These are phyloP conservation scores for Amesomyces nigricolor DNA, from an alignment of 2,329 filamentous ascomycete genomes.

Conservation along the genomic window DNA sequence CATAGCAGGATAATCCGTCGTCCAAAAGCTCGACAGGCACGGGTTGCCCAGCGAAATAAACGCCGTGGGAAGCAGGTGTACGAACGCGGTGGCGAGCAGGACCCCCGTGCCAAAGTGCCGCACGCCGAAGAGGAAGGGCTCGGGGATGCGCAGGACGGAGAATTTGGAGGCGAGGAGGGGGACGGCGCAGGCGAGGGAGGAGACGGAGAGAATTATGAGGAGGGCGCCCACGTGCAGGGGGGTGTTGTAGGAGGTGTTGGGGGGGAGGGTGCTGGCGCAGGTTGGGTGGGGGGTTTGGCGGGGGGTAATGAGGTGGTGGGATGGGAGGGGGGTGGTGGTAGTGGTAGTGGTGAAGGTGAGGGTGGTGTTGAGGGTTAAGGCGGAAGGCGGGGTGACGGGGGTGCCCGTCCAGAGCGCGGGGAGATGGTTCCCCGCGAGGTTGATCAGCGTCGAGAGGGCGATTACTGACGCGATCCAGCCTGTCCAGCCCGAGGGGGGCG, in stretches of 20 bases:
- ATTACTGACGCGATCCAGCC: slow-evolving; percentile 40
- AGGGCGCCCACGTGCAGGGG: slow-evolving; percentile 54
- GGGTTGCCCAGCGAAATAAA: slow-evolving; percentile 62
- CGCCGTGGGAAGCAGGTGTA: slow-evolving; percentile 66
- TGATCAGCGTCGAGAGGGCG: slow-evolving; percentile 25
- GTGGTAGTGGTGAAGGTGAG: neutral
- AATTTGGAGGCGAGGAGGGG: slow-evolving; percentile 50
- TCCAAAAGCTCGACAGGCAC: slow-evolving; percentile 75
- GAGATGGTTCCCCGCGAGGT: slow-evolving; percentile 13
- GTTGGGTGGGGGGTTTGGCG: slow-evolving; percentile 16
- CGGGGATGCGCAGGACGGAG: slow-evolving; percentile 49
- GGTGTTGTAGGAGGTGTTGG: slow-evolving; percentile 44
- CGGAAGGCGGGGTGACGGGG: neutral
- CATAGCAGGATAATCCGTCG: slow-evolving; percentile 67
- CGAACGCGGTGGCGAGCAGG: slow-evolving; percentile 76
- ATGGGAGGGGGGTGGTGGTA: neutral
- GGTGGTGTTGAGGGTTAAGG: neutral
- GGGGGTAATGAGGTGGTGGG: slow-evolving; percentile 1
- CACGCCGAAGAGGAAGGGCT: slow-evolving; percentile 50
- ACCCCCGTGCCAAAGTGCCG: slow-evolving; percentile 76
- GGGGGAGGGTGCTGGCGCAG: slow-evolving; percentile 29
- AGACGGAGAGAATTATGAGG: slow-evolving; percentile 43
- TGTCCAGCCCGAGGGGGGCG: slow-evolving; percentile 35
- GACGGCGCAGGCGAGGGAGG: slow-evolving; percentile 46
- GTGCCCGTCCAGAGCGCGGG: slow-evolving; percentile 1